Percentiles rank a stretch among this genome's conserved stretches.
phyloP scores from a whole-genome alignment of 2,329 filamentous ascomycete genomes.

The Pseudogymnoascus sp. region DNA sequence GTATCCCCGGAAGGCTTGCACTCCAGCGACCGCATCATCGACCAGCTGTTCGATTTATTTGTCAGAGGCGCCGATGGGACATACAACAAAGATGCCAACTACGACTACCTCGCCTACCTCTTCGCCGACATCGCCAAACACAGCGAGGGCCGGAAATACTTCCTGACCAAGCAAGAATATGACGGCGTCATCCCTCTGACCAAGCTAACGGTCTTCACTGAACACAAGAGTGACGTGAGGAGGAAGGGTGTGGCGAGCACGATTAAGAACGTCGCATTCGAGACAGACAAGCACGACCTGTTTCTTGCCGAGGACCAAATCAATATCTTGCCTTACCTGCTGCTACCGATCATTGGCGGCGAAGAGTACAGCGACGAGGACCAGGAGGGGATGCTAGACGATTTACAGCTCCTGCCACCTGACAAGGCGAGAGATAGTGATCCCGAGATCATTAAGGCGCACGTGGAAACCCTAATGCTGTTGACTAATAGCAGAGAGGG shows the following conservation, averaged over 20 bases:
- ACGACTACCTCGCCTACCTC: constrained; percentile 87
- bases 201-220: constrained; percentile 91
- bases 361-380: constrained; percentile 89
- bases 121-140: constrained; percentile 90
- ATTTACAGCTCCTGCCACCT: constrained; percentile 79
- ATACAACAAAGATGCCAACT: constrained; percentile 80
- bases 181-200: constrained; percentile 80
- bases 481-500: constrained; percentile 71
- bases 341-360: constrained; percentile 78
- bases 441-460: constrained; percentile 68
- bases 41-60: constrained; percentile 92
- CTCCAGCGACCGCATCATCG: constrained; percentile 66
- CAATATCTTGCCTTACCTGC: constrained; percentile 78
- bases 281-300: constrained; percentile 61
- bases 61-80: constrained; percentile 78
- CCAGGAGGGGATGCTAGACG: constrained; percentile 75
- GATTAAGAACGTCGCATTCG: constrained; percentile 90
- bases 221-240: constrained; percentile 74
- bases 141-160: constrained; percentile 64
- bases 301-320: constrained; percentile 66
- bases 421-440: constrained; percentile 84
- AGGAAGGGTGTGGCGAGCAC: constrained; percentile 92
- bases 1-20: constrained; percentile 61
- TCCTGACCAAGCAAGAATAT: constrained; percentile 65
- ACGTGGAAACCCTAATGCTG: constrained; percentile 80